A percentile compares a stretch with the other conserved stretches of the same genome.
phyloP scores from a whole-genome alignment of 257 asterid species.

The Agastache rugosa region DNA sequence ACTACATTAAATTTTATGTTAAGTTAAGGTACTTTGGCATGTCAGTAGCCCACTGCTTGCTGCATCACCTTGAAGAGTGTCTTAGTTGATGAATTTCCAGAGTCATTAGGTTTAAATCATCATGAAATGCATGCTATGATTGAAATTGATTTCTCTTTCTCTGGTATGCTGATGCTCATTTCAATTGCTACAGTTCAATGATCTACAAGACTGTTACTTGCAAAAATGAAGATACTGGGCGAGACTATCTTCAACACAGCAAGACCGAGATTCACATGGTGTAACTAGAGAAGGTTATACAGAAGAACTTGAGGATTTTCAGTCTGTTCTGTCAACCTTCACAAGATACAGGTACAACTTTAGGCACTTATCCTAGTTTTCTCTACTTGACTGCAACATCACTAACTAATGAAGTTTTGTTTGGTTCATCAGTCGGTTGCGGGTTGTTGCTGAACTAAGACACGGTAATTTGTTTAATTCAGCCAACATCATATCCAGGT shows the following conservation, averaged over 20 bases:
- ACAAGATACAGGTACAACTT: constrained; percentile 69
- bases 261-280: constrained; percentile 43
- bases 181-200: constrained; percentile 59
- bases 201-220: constrained; percentile 80
- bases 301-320: constrained; percentile 77
- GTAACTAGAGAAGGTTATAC: constrained; percentile 57
- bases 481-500: constrained; percentile 87
- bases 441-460: constrained; percentile 82
- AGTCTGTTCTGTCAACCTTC: constrained; percentile 65
- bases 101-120: not conserved
- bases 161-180: constrained; percentile 1
- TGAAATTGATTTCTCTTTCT: constrained; percentile 20
- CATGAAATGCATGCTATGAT: constrained; percentile 21
- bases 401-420: constrained; percentile 24
- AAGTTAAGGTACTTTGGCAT: not conserved
- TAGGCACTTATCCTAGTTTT: constrained; percentile 24
- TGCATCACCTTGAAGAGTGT: constrained; percentile 5
- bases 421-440: constrained; percentile 62
- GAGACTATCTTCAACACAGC: constrained; percentile 46
- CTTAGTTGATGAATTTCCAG: not conserved
- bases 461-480: constrained; percentile 86
- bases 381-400: constrained; percentile 26
- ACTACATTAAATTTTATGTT: not conserved
- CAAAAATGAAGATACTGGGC: constrained; percentile 71
- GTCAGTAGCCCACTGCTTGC: constrained; percentile 15